These are phyloP conservation scores for Torulaspora maleeae DNA, from an alignment of 805 yeast species.

Conservation along the genomic window DNA sequence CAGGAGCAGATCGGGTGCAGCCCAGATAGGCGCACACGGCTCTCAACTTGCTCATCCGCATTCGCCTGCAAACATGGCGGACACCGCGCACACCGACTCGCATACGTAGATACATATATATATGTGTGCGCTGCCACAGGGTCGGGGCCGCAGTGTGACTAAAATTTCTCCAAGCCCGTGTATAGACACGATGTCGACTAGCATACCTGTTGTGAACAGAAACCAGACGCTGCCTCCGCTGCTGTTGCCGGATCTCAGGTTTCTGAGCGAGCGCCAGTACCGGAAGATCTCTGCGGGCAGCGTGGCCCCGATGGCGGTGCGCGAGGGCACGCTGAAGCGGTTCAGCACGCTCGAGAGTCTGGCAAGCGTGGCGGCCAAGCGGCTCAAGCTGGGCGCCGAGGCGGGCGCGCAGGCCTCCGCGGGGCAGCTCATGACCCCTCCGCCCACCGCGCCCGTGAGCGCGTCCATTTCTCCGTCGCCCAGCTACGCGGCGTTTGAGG, in stretches of 20 bases:
- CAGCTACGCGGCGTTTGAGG: conserved; percentile 5
- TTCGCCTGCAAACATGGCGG: no score
- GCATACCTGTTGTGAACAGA: conserved; percentile 29
- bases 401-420: not conserved
- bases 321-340: not conserved
- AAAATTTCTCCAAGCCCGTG: not conserved
- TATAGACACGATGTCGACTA: conserved; percentile 15
- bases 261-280: conserved; percentile 4
- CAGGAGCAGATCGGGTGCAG: no score
- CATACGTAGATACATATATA: no score
- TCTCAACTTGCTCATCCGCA: no score
- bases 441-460: conserved; percentile 12
- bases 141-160: no score
- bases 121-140: not conserved
- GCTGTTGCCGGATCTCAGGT: conserved; percentile 25
- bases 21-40: no score
- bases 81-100: no score
- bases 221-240: conserved; percentile 31
- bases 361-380: conserved; percentile 23
- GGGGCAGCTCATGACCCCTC: conserved; percentile 8
- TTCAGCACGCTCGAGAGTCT: conserved; percentile 16
- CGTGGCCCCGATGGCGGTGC: not conserved
- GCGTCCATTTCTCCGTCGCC: conserved; percentile 12
- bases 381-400: conserved; percentile 14
- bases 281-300: not conserved